Conservation (phyloP, 2,329 filamentous ascomycete species). For the Fusarium nodosum region DNA sequence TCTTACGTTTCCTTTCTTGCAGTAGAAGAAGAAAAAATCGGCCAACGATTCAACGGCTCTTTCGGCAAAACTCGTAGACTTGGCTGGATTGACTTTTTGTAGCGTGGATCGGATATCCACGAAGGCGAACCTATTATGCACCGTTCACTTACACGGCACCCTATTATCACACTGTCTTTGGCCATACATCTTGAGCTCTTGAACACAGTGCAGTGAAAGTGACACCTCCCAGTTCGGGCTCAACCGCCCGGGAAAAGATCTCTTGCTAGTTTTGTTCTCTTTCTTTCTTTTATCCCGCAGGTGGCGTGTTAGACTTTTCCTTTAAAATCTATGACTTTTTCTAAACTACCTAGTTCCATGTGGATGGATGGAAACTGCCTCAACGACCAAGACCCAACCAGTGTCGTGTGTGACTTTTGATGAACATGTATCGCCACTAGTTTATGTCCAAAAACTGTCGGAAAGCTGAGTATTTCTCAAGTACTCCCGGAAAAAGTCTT, state of each 20-base stretch:
- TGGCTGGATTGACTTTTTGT: slow-evolving; percentile 32
- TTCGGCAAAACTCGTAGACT: slow-evolving; percentile 21
- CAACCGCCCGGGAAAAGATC: not conserved
- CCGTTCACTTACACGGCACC: slow-evolving; percentile 2
- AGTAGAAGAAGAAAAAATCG: slow-evolving; percentile 9
- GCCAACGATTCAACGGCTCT: slow-evolving; percentile 28
- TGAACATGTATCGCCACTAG: slow-evolving; percentile 26
- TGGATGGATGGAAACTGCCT: slow-evolving; percentile 3
- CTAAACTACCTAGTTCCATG: not conserved
- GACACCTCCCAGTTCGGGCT: not conserved
- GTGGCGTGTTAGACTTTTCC: slow-evolving; percentile 37
- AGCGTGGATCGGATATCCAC: slow-evolving; percentile 17
- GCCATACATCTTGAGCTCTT: not conserved
- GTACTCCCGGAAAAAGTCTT: slow-evolving; percentile 17
- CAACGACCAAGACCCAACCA: slow-evolving; percentile 2
- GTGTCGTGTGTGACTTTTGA: slow-evolving; percentile 26
- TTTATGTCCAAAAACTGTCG: not conserved
- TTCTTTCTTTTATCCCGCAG: slow-evolving; percentile 8
- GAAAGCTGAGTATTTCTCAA: slow-evolving; percentile 13
- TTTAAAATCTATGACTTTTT: slow-evolving; percentile 5
- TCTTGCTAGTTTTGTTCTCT: not conserved
- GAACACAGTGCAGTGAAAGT: slow-evolving; percentile 14
- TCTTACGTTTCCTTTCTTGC: not conserved
- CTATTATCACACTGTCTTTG: slow-evolving; percentile 28
- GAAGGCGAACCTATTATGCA: slow-evolving; percentile 4